A percentile compares a stretch with the other conserved stretches of the same genome.
Conservation (phyloP, 139 green algal genomes). For the Tetradesmus obliquus region DNA sequence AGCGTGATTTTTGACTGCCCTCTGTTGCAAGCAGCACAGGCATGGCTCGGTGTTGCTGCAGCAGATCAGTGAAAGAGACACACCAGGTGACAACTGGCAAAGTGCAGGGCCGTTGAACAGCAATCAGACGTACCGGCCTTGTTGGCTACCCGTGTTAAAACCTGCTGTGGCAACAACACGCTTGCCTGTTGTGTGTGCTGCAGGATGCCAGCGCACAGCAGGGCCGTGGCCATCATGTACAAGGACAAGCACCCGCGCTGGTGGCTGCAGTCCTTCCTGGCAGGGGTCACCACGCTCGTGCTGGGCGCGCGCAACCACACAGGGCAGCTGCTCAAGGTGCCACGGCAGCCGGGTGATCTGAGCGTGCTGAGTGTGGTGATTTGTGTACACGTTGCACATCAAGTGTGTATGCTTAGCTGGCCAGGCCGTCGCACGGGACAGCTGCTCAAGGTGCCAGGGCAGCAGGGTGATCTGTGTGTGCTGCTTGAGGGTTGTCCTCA, state of each 20-base stretch:
- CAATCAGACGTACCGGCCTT: too few relatives aligned
- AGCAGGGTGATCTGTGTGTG: not conserved
- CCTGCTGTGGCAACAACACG: too few relatives aligned
- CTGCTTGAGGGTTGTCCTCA: not conserved
- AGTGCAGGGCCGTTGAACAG: too few relatives aligned
- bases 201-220: constrained; percentile 7
- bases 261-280: constrained; percentile 67
- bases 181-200: too few relatives aligned
- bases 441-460: constrained; percentile 49
- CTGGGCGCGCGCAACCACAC: constrained; percentile 55
- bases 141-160: too few relatives aligned
- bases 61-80: too few relatives aligned
- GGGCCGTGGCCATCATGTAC: constrained; percentile 35
- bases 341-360: not conserved
- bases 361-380: not conserved
- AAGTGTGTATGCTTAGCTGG: not conserved
- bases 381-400: not conserved
- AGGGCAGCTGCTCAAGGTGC: constrained; percentile 56
- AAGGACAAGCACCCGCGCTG: constrained; percentile 62
- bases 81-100: too few relatives aligned
- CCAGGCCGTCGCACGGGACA: not conserved
- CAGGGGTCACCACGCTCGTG: constrained; percentile 60
- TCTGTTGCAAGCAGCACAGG: too few relatives aligned
- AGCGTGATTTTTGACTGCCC: not conserved
- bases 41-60: too few relatives aligned